Conservation (phyloP, 106 monocot species). For the Triglochin maritima region DNA sequence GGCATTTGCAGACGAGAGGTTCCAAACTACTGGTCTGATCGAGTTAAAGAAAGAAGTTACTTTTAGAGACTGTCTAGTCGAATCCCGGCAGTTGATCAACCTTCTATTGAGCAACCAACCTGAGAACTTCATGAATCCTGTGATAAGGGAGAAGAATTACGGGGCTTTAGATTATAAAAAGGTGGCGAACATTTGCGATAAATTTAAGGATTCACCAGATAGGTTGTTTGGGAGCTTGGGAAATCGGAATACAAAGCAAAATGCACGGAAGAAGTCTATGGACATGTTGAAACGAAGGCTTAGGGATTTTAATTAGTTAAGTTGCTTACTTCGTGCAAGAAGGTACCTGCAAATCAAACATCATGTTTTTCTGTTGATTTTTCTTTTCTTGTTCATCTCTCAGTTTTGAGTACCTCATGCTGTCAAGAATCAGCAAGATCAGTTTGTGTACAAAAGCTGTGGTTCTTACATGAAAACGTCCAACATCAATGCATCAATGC, state of each 20-base stretch:
- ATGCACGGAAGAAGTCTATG: slow-evolving; percentile 59
- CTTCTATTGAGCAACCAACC: slow-evolving; percentile 60
- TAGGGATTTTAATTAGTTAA: slow-evolving; percentile 45
- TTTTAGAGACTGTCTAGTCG: slow-evolving; percentile 45
- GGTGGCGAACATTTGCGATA: slow-evolving; percentile 55
- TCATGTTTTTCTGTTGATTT: too few species aligned
- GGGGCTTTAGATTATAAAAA: slow-evolving; percentile 56
- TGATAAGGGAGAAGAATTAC: slow-evolving; percentile 58
- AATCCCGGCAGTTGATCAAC: slow-evolving; percentile 53
- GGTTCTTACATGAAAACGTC: too few species aligned
- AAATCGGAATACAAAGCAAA: slow-evolving; percentile 40
- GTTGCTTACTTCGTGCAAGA: too few species aligned
- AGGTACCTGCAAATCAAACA: too few species aligned
- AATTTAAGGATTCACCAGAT: slow-evolving; percentile 68
- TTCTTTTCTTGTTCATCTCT: too few species aligned
- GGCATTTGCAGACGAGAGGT: slow-evolving; percentile 46
- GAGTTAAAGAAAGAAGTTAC: slow-evolving; percentile 34
- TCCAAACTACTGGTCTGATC: slow-evolving; percentile 17
- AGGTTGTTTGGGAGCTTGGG: slow-evolving; percentile 55
- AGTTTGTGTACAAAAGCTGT: too few species aligned
- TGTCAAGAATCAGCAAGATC: too few species aligned
- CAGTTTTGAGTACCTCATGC: too few species aligned
- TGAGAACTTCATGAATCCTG: slow-evolving; percentile 62
- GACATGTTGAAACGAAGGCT: slow-evolving; percentile 56
- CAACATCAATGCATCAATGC: too few species aligned